Evolutionary conservation across 2,329 filamentous ascomycete genomes (phyloP), one percentile per base, ranked within the genome.

Genomic region (Pseudogymnoascus sp.): DNA sequence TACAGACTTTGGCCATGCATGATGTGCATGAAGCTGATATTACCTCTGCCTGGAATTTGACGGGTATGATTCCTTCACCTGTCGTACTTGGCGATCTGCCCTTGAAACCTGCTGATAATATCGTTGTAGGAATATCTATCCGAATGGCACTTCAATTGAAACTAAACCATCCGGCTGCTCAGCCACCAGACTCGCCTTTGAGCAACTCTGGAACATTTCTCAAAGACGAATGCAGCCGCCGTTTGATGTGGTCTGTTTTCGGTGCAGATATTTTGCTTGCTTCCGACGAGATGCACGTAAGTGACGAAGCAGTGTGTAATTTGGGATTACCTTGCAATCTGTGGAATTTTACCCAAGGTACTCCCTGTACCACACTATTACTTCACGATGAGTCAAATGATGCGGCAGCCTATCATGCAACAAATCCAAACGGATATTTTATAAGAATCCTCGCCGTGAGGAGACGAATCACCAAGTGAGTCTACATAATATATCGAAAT

Each of bases 321-420:
- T 19, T 62, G 23, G 39, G 39, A 21, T 45, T 48, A 43, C 61
- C 61, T 62, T 62, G 61, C 61, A 62, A 48, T 34, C 11, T 62
- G 37, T 62, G 61, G 61, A 62, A 62, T 62, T 62, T 62, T 45
- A 48, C 61, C 45, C 61, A 62, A 16, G 61, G 39, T 10, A 45
- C 61, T 31, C 61, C 61, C 4, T 62, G 61, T 62, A 48, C 31
- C 5, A 62, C 61, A 4, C n/a, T 62, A 7, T 39, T 28, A 4
- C 39, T 62, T 13, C 61, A 54, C 23, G 61, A 62, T 19, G 45
- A 62, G 37, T 23, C 25, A 11, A 31, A 62, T 19, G 39, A 62
- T 54, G 25, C 61, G 6, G 61, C 23, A n/a, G 61, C 45, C 1
- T 41, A 54, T 21, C 37, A 62, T 45, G 61, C 61, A 34, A 62